Conservation (phyloP, 2,329 filamentous ascomycete species). For the Hypoxylon sp. region DNA sequence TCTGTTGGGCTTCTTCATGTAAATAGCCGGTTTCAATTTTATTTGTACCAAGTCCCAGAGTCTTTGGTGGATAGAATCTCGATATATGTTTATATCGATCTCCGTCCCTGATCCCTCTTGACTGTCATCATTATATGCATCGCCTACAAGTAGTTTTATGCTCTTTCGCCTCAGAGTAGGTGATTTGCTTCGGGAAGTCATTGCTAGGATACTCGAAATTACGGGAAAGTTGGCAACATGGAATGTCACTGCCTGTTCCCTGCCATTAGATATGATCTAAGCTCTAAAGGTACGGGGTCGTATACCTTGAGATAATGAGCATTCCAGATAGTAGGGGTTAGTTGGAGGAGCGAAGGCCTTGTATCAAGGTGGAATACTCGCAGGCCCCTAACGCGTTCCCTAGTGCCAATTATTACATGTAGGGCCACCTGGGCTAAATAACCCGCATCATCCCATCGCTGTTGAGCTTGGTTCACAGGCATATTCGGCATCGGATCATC, state of each 20-base stretch:
- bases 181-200: conserved; percentile 43
- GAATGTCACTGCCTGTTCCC: conserved; percentile 38
- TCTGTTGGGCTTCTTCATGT: conserved; percentile 26
- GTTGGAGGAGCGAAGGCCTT: conserved; percentile 49
- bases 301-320: conserved; percentile 52
- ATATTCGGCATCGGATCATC: not conserved
- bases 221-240: conserved; percentile 46
- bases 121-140: not conserved
- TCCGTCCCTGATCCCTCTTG: conserved; percentile 1
- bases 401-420: conserved; percentile 51
- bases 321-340: conserved; percentile 56
- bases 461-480: not conserved
- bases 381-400: conserved; percentile 38
- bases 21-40: conserved; percentile 41
- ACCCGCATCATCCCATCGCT: conserved; percentile 23
- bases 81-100: conserved; percentile 5
- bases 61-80: conserved; percentile 35
- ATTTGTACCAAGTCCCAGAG: conserved; percentile 49
- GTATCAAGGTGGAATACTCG: conserved; percentile 32
- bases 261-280: conserved; percentile 24
- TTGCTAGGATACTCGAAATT: conserved; percentile 48
- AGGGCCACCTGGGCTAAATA: conserved; percentile 49
- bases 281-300: not conserved
- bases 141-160: conserved; percentile 27
- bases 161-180: conserved; percentile 44